These are phyloP conservation scores for Ilex asprella DNA, from an alignment of 257 asterid species.

Conservation along the genomic window DNA sequence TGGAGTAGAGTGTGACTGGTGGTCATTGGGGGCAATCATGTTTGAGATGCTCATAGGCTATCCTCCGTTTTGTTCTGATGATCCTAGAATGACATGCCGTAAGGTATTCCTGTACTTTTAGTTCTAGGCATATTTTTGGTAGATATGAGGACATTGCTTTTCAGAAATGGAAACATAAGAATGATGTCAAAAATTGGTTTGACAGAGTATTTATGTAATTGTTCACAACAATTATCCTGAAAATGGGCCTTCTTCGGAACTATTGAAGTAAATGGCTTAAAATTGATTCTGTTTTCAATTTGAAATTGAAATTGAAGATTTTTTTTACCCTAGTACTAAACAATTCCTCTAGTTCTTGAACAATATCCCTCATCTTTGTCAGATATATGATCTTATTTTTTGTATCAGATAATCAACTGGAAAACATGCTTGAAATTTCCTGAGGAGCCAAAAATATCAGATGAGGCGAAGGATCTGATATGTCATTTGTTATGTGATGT, in stretches of 20 bases:
- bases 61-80: slow-evolving; percentile 98
- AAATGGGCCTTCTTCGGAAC: no score
- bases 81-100: slow-evolving; percentile 96
- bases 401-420: slow-evolving; percentile 82
- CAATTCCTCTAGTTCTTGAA: not conserved
- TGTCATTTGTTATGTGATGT: slow-evolving; percentile 83
- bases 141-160: not conserved
- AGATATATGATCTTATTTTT: slow-evolving; percentile 2
- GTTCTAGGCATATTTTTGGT: not conserved
- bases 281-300: not conserved
- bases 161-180: not conserved
- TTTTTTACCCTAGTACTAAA: no score
- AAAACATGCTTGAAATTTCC: slow-evolving; percentile 88
- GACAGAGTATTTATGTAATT: not conserved
- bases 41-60: slow-evolving; percentile 91
- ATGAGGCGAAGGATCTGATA: slow-evolving; percentile 84
- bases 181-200: not conserved
- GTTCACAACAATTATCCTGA: no score
- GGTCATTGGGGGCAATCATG: slow-evolving; percentile 95
- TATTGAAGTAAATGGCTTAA: not conserved
- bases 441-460: slow-evolving; percentile 79
- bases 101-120: slow-evolving; percentile 46
- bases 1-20: slow-evolving; percentile 99
- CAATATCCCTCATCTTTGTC: slow-evolving; percentile 1
- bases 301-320: no score